Evolutionary conservation across 129 eudicot species (phyloP), one percentile per base, ranked within the genome.

Genomic region (Artemisia annua): DNA sequence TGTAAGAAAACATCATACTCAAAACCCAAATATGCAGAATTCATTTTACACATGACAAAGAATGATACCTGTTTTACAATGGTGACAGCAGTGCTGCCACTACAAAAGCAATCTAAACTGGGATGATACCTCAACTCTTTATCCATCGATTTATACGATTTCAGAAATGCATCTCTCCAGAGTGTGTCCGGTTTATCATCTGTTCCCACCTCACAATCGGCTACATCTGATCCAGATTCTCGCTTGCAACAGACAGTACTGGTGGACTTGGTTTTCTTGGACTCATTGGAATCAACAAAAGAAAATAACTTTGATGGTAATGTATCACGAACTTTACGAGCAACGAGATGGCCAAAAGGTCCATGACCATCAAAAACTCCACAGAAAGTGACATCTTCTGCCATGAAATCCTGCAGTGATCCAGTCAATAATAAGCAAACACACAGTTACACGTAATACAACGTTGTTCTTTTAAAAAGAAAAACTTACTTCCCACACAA

Each of bases 301-400:
- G 98, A 85, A 30, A 82, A 62, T 62, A 93, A 78, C 62, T 93
- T 93, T 49, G 84, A 68, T 62, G 98, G 98, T 70, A 93, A 74
- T 12, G 88, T 68, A 67, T 93, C 98, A 80, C 98, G 89, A 55
- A 93, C 98, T 90, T 89, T 87, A 66, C 89, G 96, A 30, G 98
- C 87, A 76, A 93, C 98, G 8, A 93, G 84, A 81, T 93, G 98
- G 39, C 98, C 98, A 26, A 85, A 88, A 14, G 98, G 98, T 59
- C 98, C 98, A 63, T 93, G 98, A 20, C 98, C 98, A 78, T 93
- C 98, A 69, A 93, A 93, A 20, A 93, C 86, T 48, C 98, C 98
- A 70, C 97, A 93, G 48, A 93, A 89, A 16, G 88, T 93, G 67
- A 84, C 80, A 86, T 87, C 98, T 52, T 93, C 98, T 17, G 71